Conservation (phyloP, 768 basidiomycete species). For the Chalciporus sphaerocephalus region DNA sequence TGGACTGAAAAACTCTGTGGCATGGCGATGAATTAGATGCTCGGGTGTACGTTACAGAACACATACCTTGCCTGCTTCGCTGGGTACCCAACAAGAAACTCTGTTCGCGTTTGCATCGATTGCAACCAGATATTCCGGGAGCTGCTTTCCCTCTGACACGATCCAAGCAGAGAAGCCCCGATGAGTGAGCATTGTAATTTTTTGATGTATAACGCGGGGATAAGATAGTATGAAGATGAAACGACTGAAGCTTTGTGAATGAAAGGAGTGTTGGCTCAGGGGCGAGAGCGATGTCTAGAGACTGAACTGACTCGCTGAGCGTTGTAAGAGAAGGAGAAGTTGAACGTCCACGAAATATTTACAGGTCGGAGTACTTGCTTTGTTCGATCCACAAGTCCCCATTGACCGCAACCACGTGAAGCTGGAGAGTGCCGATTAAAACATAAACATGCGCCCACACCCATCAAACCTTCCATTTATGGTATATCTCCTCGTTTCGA, state of each 20-base stretch:
- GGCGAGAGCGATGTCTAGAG: background rate
- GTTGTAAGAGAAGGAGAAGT: background rate
- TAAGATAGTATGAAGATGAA: conserved; percentile 7
- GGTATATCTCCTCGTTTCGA: conserved; percentile 2
- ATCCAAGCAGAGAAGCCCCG: conserved; percentile 72
- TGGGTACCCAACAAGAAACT: conserved; percentile 67
- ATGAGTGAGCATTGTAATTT: conserved; percentile 44
- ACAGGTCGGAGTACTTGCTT: conserved; percentile 5
- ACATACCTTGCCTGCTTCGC: conserved; percentile 52
- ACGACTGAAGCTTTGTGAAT: conserved; percentile 3
- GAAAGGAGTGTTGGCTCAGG: conserved; percentile 4
- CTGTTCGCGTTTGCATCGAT: conserved; percentile 41
- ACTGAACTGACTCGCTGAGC: background rate
- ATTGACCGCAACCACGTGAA: conserved; percentile 6
- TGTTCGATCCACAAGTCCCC: conserved; percentile 4
- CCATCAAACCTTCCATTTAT: background rate
- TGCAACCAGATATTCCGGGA: conserved; percentile 56
- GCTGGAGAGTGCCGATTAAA: background rate
- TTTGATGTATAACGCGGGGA: background rate
- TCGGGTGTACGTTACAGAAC: background rate
- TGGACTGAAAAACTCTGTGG: conserved; percentile 54
- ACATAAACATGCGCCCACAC: conserved; percentile 20
- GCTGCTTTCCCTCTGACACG: conserved; percentile 41
- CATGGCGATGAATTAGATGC: conserved; percentile 4
- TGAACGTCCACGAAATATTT: conserved; percentile 4